Evolutionary conservation across 2,329 filamentous ascomycete species (phyloP).

Genomic region (Alternaria burnsii): DNA sequence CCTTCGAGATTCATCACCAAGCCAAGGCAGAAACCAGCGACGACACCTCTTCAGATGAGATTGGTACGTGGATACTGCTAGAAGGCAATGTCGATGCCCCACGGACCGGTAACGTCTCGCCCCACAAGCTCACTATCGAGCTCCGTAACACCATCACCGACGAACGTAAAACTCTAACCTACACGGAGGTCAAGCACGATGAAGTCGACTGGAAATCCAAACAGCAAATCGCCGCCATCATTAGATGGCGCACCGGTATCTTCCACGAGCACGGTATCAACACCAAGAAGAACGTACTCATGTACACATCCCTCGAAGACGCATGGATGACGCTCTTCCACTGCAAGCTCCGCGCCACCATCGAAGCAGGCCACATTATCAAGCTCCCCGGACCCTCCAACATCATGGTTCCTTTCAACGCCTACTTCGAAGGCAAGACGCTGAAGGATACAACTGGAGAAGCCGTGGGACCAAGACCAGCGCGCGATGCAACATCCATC

Average conservation of each 20-base stretch:
- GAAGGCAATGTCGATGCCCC: slow-evolving; percentile 3
- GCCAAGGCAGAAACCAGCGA: neutral
- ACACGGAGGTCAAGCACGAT: neutral
- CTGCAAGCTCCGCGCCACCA: slow-evolving; percentile 13
- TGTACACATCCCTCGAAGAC: slow-evolving; percentile 21
- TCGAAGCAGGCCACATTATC: slow-evolving; percentile 11
- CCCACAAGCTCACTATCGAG: slow-evolving; percentile 2
- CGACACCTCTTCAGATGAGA: neutral
- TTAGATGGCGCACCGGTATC: slow-evolving; percentile 9
- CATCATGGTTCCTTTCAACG: slow-evolving; percentile 2
- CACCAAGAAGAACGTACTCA: neutral
- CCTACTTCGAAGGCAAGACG: neutral
- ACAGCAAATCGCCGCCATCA: slow-evolving; percentile 6
- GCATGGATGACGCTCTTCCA: slow-evolving; percentile 25
- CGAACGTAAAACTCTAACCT: neutral
- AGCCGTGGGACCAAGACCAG: neutral
- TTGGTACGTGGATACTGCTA: slow-evolving; percentile 5
- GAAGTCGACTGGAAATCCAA: slow-evolving; percentile 13
- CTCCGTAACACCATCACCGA: neutral
- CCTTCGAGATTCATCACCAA: neutral
- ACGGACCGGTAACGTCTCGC: neutral
- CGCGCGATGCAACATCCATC: neutral
- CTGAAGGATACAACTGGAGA: neutral
- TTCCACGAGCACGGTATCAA: slow-evolving; percentile 4
- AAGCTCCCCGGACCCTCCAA: neutral